A percentile compares a stretch with the other conserved stretches of the same genome.
These are phyloP conservation scores for Cadophora luteo-olivacea DNA, from an alignment of 2,329 filamentous ascomycete species.

Conservation along the genomic window DNA sequence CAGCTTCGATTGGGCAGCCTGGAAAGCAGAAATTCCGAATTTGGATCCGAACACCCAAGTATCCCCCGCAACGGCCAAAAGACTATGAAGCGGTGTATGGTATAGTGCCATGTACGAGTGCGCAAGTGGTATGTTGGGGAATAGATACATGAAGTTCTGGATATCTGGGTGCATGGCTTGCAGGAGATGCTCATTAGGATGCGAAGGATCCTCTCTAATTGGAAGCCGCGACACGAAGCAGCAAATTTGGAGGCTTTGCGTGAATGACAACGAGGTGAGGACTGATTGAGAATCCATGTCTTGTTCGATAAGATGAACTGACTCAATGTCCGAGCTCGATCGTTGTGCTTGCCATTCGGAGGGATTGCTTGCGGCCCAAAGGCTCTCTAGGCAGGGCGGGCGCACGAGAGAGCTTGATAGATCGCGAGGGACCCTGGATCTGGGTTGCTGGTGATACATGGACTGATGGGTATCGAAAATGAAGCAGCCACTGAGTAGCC, in stretches of 20 bases:
- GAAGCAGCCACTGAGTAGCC: conserved; percentile 63
- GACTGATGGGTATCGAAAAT: conserved; percentile 62
- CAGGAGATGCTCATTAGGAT: conserved; percentile 33
- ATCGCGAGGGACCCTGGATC: conserved; percentile 28
- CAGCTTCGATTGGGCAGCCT: conserved; percentile 55
- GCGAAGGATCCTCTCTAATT: conserved; percentile 43
- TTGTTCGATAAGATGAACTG: conserved; percentile 31
- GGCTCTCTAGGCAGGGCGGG: conserved; percentile 46
- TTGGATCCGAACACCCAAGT: conserved; percentile 65
- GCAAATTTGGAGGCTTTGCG: conserved; percentile 39
- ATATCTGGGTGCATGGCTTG: conserved; percentile 26
- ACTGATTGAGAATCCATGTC: conserved; percentile 24
- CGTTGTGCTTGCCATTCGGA: conserved; percentile 52
- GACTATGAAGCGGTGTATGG: conserved; percentile 62
- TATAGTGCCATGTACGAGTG: conserved; percentile 64
- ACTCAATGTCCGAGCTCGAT: conserved; percentile 23
- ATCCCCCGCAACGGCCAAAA: conserved; percentile 64
- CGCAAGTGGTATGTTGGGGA: conserved; percentile 53
- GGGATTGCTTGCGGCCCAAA: conserved; percentile 57
- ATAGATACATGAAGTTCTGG: conserved; percentile 46
- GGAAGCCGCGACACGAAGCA: conserved; percentile 38
- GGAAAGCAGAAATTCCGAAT: conserved; percentile 52
- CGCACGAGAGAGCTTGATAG: conserved; percentile 29
- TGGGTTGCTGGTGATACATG: conserved; percentile 57
- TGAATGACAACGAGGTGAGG: conserved; percentile 30